phyloP scores from a whole-genome alignment of 1,139 yeast species.

The Kodamaea plutei region DNA sequence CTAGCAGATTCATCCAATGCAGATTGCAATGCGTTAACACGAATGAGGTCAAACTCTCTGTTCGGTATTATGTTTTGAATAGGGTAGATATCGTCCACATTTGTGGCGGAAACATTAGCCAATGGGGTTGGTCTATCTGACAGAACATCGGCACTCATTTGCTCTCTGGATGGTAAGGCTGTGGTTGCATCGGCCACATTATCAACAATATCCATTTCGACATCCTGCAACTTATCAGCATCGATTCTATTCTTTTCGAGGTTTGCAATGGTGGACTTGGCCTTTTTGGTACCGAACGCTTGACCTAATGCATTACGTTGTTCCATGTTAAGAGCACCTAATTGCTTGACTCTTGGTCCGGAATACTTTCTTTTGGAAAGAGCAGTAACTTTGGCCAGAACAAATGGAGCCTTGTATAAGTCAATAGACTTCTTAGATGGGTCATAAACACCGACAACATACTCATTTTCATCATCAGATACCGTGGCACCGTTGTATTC shows the following conservation, averaged over 20 bases:
- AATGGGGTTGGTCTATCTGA: constrained; percentile 80
- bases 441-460: constrained; percentile 69
- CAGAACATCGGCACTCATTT: constrained; percentile 50
- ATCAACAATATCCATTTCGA: constrained; percentile 79
- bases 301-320: constrained; percentile 87
- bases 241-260: constrained; percentile 82
- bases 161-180: constrained; percentile 65
- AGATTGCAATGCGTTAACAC: constrained; percentile 52
- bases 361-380: constrained; percentile 46
- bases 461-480: constrained; percentile 39
- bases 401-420: constrained; percentile 56
- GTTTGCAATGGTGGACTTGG: constrained; percentile 84
- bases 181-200: constrained; percentile 68
- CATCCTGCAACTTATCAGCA: constrained; percentile 68
- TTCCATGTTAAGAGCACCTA: constrained; percentile 47
- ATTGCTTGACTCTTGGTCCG: constrained; percentile 61
- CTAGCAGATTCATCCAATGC: constrained; percentile 48
- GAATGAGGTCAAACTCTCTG: constrained; percentile 59
- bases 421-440: constrained; percentile 56
- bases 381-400: constrained; percentile 53
- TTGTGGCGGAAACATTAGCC: constrained; percentile 70
- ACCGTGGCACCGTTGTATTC: constrained; percentile 65
- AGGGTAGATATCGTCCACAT: constrained; percentile 80
- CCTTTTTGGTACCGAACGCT: constrained; percentile 95
- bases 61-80: constrained; percentile 64